Percentiles rank a stretch among this genome's conserved stretches.
These are phyloP conservation scores for Penicillium sp. DNA, from an alignment of 2,329 filamentous ascomycete genomes.

Conservation along the genomic window DNA sequence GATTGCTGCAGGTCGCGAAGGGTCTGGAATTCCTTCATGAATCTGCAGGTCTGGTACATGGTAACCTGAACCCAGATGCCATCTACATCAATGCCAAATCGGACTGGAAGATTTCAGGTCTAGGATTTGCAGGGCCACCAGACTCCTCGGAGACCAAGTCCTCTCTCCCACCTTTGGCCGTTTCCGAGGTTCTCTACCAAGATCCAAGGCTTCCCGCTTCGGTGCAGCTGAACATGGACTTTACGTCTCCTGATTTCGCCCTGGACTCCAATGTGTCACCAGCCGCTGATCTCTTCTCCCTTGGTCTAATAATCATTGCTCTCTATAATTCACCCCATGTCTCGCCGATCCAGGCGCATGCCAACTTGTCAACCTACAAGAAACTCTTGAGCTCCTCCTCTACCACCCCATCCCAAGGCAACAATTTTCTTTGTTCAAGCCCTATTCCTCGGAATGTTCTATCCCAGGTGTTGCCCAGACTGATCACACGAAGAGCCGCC, in stretches of 20 bases:
- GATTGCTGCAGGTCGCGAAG: conserved; percentile 87
- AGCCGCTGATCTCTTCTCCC: conserved; percentile 87
- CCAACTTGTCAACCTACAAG: conserved; percentile 81
- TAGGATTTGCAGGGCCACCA: conserved; percentile 82
- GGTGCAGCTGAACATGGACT: conserved; percentile 90
- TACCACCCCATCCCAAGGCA: conserved; percentile 72
- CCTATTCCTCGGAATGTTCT: conserved; percentile 78
- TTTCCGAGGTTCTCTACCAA: conserved; percentile 81
- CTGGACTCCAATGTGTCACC: conserved; percentile 84
- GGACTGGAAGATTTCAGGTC: conserved; percentile 97
- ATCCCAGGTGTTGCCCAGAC: conserved; percentile 72
- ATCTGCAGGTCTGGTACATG: conserved; percentile 89
- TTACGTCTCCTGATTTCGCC: conserved; percentile 90
- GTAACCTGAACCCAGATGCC: conserved; percentile 90
- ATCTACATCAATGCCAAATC: conserved; percentile 95
- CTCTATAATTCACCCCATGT: conserved; percentile 92
- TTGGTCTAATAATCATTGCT: conserved; percentile 83
- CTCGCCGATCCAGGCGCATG: conserved; percentile 80
- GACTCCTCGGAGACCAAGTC: conserved; percentile 73
- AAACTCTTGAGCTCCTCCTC: conserved; percentile 77
- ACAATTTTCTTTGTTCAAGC: conserved; percentile 80
- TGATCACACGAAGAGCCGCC: conserved; percentile 84
- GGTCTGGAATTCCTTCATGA: conserved; percentile 94
- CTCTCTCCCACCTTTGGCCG: conserved; percentile 74
- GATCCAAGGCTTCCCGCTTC: conserved; percentile 78